Evolutionary conservation across 2,329 filamentous ascomycete species (phyloP), one percentile per base, ranked within the genome.

Genomic region (Pseudogymnoascus sp.): DNA sequence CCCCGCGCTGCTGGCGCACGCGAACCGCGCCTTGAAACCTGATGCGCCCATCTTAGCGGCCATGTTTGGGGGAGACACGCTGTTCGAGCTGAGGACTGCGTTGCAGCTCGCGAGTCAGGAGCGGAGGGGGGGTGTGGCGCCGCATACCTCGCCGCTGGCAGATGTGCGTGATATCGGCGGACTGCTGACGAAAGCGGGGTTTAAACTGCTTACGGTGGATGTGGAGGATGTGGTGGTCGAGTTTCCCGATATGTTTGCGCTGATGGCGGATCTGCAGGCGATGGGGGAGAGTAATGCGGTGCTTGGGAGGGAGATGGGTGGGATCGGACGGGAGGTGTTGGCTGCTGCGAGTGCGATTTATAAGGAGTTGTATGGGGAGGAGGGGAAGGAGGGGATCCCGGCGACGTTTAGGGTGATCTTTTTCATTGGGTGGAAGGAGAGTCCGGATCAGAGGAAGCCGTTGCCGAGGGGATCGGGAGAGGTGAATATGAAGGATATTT

Each of bases 381-480:
- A 90, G 70, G 89, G 84, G 19, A 59, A 35, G 33, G 33, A 62
- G 21, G 76, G 77, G 1, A 81, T 95, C 66, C 95, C 95, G 0
- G 95, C 95, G 1, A 99, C 95, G 0, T 99, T 97, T 73, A 84
- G 95, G 69, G 82, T 96, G 69, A 97, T 99, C 66, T 96, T 95
- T 75, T 97, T 97, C 93, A 99, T 99, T 76, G 95, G 95, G 0
- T 99, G 95, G 95, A 96, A 93, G 73, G 90, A 93, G 68, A 88
- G 90, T 1, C 82, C 83, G 31, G 84, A 87, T 62, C 93, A 97
- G 76, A 81, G 87, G 1, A 81, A 93, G 76, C 93, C 95, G 4
- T 77, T 97, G 64, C 77, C 87, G 68, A 84, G 95, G 68, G 95
- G 95, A 0, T 96, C 88, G 67, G 95, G 91, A 8, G 82, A 96